Evolutionary conservation across 371 early-diverging fungal genomes (phyloP), one percentile per base, ranked within the genome.

Genomic region (Rhizomucor miehei): DNA sequence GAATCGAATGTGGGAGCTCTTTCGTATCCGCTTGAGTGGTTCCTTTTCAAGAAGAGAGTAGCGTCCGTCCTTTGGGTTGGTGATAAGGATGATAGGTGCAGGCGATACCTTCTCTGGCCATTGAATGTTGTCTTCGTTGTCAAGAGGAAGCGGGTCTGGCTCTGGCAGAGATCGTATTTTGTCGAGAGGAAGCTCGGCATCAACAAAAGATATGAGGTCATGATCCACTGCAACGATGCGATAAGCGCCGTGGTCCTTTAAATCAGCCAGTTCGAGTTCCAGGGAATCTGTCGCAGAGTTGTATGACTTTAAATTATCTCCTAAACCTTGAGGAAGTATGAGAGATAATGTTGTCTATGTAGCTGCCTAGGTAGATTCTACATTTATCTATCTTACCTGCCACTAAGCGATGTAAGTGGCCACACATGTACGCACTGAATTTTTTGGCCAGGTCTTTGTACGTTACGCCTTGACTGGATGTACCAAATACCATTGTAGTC

Each of bases 41-140:
- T 94, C 94, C 44, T 85, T 87, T 12, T 65, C 48, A 6, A 84
- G 85, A 29, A 92, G 65, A 23, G 84, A 55, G 59, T 78, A 94
- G 20, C 89, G 74, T 0, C 86, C 83, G 55, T 94, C 93, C 58
- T 94, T 91, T 20, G 95, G 95, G 57, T 92, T 92, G 0, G 95
- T 93, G 21, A 93, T 81, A 24, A 95, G 63, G 17, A 94, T 75
- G 2, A 91, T 68, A 9, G 95, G 95, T 17, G 84, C 71, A 10
- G 45, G 75, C 54, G 40, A 69, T 21, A 48, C 40, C 41, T 45
- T 49, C 51, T 40, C 51, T 20, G 66, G 66, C 63, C 66, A 63
- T 11, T 60, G 49, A 34, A 62, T 44, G 16, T 57, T 45, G 35
- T 50, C 54, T 21, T 53, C 44, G 2, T 67, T 57, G 36, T 21